Percentiles rank a stretch among this genome's conserved stretches.
phyloP scores from a whole-genome alignment of 1,139 yeast species.

The Arxiozyma slooffiae region DNA sequence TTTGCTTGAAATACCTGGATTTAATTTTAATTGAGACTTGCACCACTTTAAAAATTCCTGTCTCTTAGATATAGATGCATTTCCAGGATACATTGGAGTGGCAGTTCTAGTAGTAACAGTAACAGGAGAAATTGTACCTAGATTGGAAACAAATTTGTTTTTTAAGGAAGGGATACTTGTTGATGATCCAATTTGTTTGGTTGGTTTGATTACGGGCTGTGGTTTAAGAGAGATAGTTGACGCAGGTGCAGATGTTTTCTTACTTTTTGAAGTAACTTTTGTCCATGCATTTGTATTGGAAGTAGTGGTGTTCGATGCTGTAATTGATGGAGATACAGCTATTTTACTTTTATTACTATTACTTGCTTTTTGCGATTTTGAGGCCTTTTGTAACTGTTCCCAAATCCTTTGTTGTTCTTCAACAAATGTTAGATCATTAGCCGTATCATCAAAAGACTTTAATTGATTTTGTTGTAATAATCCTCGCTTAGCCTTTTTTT shows the following conservation, averaged over 20 bases:
- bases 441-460: not conserved
- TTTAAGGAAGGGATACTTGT: conserved; percentile 24
- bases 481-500: conserved; percentile 6
- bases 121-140: conserved; percentile 34
- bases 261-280: conserved; percentile 18
- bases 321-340: conserved; percentile 4
- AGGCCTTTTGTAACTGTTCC: conserved; percentile 22
- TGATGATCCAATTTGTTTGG: conserved; percentile 25
- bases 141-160: conserved; percentile 26
- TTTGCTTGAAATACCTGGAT: conserved; percentile 61
- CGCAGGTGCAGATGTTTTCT: conserved; percentile 4
- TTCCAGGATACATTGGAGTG: conserved; percentile 28
- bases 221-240: not conserved
- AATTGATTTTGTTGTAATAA: not conserved
- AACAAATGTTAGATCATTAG: conserved; percentile 16
- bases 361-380: not conserved
- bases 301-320: not conserved
- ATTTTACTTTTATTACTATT: not conserved
- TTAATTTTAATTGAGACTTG: conserved; percentile 60
- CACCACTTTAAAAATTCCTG: conserved; percentile 84
- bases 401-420: conserved; percentile 24
- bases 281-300: conserved; percentile 19
- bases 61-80: conserved; percentile 32
- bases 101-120: conserved; percentile 14
- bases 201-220: not conserved